These are phyloP conservation scores for Asterophora lycoperdoides DNA, from an alignment of 768 basidiomycete species.

Conservation along the genomic window DNA sequence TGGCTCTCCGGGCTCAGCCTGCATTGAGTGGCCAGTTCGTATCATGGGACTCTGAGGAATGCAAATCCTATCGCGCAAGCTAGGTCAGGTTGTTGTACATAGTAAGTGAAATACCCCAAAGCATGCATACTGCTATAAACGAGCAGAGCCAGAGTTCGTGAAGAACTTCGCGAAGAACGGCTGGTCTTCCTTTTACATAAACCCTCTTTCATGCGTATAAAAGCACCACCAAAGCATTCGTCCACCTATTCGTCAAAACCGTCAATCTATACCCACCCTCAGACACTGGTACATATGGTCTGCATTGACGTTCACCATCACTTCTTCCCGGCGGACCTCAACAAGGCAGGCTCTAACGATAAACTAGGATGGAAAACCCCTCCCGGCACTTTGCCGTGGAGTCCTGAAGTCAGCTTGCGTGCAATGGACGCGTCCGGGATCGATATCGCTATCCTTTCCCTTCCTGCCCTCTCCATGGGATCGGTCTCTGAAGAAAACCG, in stretches of 20 bases:
- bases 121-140: neutral
- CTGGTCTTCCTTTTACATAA: conserved; percentile 3
- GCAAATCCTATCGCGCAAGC: conserved; percentile 44
- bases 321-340: conserved; percentile 52
- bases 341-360: conserved; percentile 42
- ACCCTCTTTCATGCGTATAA: neutral
- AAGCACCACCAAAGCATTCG: neutral
- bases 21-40: conserved; percentile 73
- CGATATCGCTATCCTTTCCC: conserved; percentile 60
- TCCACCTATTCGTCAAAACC: neutral
- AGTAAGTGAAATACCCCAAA: neutral
- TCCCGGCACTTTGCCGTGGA: conserved; percentile 63
- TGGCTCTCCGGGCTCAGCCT: conserved; percentile 62
- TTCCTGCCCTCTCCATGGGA: conserved; percentile 51
- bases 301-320: conserved; percentile 77
- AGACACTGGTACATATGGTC: conserved; percentile 5
- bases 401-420: conserved; percentile 48
- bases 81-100: neutral
- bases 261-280: neutral
- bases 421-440: conserved; percentile 60
- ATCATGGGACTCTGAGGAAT: conserved; percentile 73
- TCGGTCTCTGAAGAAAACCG: conserved; percentile 37
- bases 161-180: neutral
- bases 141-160: neutral
- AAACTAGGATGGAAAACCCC: conserved; percentile 62